phyloP scores from a whole-genome alignment of 1,139 yeast species.

The Spathaspora sp. region DNA sequence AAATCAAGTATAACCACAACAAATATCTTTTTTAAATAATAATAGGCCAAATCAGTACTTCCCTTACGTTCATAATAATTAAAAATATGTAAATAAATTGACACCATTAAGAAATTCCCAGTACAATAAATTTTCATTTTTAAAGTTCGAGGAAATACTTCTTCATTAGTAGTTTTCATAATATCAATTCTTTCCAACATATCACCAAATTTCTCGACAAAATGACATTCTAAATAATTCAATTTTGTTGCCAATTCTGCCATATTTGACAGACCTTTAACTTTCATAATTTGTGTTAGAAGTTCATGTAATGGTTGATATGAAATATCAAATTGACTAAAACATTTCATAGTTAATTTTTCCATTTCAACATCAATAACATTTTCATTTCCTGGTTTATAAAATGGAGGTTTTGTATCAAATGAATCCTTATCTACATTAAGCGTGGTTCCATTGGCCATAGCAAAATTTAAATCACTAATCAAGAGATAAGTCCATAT shows the following conservation, averaged over 20 bases:
- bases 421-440: constrained; percentile 26
- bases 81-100: constrained; percentile 33
- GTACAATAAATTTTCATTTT: constrained; percentile 25
- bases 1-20: constrained; percentile 26
- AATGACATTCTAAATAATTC: constrained; percentile 18
- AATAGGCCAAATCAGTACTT: constrained; percentile 25
- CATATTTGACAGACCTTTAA: constrained; percentile 21
- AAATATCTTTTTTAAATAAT: constrained; percentile 30
- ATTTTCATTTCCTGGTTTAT: constrained; percentile 32
- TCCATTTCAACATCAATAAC: constrained; percentile 27
- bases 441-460: constrained; percentile 41
- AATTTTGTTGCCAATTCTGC: constrained; percentile 18
- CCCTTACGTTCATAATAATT: constrained; percentile 34
- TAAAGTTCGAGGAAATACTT: constrained; percentile 15
- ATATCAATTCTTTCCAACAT: constrained; percentile 6
- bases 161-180: constrained; percentile 1
- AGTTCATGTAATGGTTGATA: constrained; percentile 20
- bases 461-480: constrained; percentile 37
- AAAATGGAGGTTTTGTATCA: constrained; percentile 36
- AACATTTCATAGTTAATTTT: constrained; percentile 16
- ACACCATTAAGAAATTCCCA: constrained; percentile 21
- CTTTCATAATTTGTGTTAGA: constrained; percentile 19
- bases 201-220: constrained; percentile 14
- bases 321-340: constrained; percentile 17
- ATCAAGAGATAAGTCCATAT: constrained; percentile 32